These are phyloP conservation scores for Infundibulicybe gibba DNA, from an alignment of 768 basidiomycete species.

Conservation along the genomic window DNA sequence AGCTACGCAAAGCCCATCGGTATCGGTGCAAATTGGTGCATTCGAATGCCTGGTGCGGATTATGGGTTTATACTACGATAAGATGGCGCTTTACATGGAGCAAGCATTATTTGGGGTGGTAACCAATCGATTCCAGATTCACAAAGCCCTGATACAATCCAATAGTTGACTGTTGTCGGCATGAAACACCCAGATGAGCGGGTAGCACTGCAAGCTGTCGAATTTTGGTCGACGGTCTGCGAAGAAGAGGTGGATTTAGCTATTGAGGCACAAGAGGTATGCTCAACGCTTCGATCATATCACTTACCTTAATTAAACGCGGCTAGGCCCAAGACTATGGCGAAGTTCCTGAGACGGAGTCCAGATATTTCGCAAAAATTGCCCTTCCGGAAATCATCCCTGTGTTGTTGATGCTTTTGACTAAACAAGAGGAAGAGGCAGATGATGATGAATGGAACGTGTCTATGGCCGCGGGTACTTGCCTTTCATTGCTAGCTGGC, in stretches of 20 bases:
- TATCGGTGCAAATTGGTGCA: constrained; percentile 89
- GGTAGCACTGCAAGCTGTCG: constrained; percentile 94
- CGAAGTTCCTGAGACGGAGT: constrained; percentile 81
- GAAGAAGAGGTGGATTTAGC: constrained; percentile 95
- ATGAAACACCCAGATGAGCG: constrained; percentile 93
- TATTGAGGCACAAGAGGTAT: constrained; percentile 87
- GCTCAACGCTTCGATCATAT: constrained; percentile 10
- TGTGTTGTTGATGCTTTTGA: constrained; percentile 83
- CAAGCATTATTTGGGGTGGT: constrained; percentile 94
- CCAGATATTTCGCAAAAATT: constrained; percentile 89
- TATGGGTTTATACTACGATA: constrained; percentile 98
- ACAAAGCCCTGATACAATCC: constrained; percentile 10
- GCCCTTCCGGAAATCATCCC: constrained; percentile 95
- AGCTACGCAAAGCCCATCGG: constrained; percentile 82
- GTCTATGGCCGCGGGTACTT: constrained; percentile 95
- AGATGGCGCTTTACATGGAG: constrained; percentile 99
- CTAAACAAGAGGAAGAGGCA: constrained; percentile 93
- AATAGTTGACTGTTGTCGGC: constrained; percentile 90
- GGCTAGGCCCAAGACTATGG: constrained; percentile 84
- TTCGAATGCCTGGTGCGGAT: constrained; percentile 95
- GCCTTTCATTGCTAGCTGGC: constrained; percentile 82
- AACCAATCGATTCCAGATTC: constrained; percentile 14
- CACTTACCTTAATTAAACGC: too few relatives aligned
- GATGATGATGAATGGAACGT: constrained; percentile 99
- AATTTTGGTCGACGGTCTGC: constrained; percentile 99